phyloP scores from a whole-genome alignment of 768 basidiomycete genomes.

The Mycena crocata region DNA sequence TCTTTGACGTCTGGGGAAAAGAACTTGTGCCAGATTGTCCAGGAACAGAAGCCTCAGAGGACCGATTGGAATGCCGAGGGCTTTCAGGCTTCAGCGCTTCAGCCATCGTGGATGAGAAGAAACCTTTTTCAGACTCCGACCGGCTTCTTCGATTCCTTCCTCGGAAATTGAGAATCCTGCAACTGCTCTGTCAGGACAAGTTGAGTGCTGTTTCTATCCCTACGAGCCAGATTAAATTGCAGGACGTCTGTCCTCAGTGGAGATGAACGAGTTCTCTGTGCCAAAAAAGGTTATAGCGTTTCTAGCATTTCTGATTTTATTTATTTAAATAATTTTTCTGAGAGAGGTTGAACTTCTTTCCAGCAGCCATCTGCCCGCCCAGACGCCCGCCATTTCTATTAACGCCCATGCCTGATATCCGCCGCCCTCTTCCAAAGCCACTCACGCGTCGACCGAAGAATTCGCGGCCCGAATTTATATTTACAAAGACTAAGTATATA shows the following conservation, averaged over 20 bases:
- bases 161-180: not conserved
- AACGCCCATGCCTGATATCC: conserved; percentile 2
- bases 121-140: not conserved
- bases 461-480: not conserved
- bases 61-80: not conserved
- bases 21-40: not conserved
- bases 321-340: too few species aligned
- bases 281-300: too few species aligned
- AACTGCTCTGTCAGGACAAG: too few species aligned
- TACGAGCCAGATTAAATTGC: too few species aligned
- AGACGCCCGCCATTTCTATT: too few species aligned
- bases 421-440: not conserved
- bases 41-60: conserved; percentile 1
- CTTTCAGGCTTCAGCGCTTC: too few species aligned
- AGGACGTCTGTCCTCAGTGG: too few species aligned
- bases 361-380: too few species aligned
- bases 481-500: not conserved
- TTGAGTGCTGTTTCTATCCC: conserved; percentile 1
- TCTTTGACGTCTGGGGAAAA: not conserved
- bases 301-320: too few species aligned
- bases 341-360: too few species aligned
- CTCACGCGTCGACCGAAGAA: not conserved
- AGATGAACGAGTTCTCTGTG: too few species aligned
- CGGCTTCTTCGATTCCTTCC: not conserved
- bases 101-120: not conserved